phyloP scores from a whole-genome alignment of 2,329 filamentous ascomycete species.

The Sordariomycetes sp. region DNA sequence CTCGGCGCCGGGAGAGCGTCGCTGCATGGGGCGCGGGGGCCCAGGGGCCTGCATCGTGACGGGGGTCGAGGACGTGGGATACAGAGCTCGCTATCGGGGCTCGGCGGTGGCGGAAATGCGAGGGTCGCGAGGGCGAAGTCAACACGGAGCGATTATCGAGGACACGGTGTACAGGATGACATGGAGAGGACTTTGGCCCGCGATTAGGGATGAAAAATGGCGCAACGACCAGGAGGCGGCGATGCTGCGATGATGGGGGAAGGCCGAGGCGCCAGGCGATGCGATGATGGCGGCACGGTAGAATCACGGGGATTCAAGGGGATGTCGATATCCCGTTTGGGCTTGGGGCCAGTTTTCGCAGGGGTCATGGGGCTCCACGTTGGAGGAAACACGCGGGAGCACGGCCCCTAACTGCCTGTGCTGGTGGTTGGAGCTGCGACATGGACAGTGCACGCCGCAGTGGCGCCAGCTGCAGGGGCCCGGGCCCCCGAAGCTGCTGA shows the following conservation, averaged over 20 bases:
- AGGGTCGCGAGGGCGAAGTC: background rate
- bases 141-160: background rate
- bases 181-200: background rate
- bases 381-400: background rate
- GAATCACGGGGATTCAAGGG: background rate
- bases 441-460: background rate
- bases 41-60: conserved; percentile 37
- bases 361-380: background rate
- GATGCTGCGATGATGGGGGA: background rate
- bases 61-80: background rate
- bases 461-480: background rate
- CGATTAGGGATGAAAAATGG: background rate
- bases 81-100: background rate
- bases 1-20: conserved; percentile 54
- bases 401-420: background rate
- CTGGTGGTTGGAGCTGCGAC: too few species aligned
- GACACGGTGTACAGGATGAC: background rate
- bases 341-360: background rate
- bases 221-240: background rate
- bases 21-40: conserved; percentile 40
- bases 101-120: background rate
- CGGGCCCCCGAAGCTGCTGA: background rate
- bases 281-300: background rate
- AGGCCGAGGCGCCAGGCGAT: background rate
- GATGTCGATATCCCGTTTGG: background rate